Evolutionary conservation across 1,284 basidiomycete species (phyloP).

Genomic region (Leccinum ponderosum): DNA sequence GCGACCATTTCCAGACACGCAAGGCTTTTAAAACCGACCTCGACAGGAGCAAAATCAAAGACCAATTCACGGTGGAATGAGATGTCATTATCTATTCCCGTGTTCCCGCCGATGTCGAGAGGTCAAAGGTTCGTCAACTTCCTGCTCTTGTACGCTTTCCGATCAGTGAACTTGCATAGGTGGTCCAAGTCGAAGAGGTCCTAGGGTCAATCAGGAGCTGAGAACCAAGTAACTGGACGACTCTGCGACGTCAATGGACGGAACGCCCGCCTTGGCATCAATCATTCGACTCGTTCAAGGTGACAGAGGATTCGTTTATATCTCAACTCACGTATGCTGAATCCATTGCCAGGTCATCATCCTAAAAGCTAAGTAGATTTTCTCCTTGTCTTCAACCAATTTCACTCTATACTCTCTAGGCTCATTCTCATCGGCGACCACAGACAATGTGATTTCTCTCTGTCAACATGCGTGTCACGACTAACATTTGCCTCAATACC

Average conservation of each 20-base stretch:
- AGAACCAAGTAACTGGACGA: constrained; percentile 17
- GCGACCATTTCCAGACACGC: constrained; percentile 42
- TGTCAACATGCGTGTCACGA: neutral
- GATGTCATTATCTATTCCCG: constrained; percentile 39
- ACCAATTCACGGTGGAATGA: constrained; percentile 23
- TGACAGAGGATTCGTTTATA: neutral
- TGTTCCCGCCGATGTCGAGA: constrained; percentile 42
- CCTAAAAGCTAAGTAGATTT: too few relatives aligned
- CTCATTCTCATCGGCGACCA: constrained; percentile 75
- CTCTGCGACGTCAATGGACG: constrained; percentile 20
- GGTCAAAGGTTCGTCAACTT: constrained; percentile 27
- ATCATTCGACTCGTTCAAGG: constrained; percentile 19
- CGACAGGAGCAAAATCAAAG: constrained; percentile 43
- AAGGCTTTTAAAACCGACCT: constrained; percentile 41
- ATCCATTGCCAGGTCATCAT: too few relatives aligned
- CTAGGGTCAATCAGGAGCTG: neutral
- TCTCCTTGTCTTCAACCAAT: too few relatives aligned
- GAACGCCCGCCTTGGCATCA: constrained; percentile 23
- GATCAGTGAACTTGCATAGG: constrained; percentile 11
- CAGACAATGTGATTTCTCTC: constrained; percentile 58
- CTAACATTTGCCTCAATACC: constrained; percentile 39
- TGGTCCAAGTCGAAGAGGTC: constrained; percentile 20
- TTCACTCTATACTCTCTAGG: constrained; percentile 47
- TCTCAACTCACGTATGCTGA: too few relatives aligned
- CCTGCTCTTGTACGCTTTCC: neutral